phyloP scores from a whole-genome alignment of 1,284 basidiomycete genomes.

The Melanopsichium pennsylvanicum region DNA sequence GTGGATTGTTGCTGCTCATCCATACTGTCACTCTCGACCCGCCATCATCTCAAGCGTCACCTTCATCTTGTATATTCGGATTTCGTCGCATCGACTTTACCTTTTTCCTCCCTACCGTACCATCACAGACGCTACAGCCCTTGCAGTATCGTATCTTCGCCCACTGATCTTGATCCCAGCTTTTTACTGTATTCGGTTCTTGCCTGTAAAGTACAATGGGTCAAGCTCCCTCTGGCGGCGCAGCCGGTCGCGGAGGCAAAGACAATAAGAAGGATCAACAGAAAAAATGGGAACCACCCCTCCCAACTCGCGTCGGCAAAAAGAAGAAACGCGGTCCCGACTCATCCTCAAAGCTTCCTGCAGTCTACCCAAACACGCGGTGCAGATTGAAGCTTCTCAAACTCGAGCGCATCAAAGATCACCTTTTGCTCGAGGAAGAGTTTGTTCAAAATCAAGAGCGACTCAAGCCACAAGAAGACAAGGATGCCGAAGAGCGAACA shows the following conservation, averaged over 20 bases:
- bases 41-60: too few relatives aligned
- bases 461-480: conserved; percentile 77
- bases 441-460: conserved; percentile 93
- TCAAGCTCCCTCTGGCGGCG: conserved; percentile 58
- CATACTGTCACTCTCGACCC: too few relatives aligned
- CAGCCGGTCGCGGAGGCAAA: conserved; percentile 55
- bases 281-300: conserved; percentile 99
- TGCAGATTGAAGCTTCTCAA: conserved; percentile 96
- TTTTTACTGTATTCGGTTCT: too few relatives aligned
- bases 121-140: too few relatives aligned
- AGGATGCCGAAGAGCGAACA: conserved; percentile 92
- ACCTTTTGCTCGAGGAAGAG: conserved; percentile 94
- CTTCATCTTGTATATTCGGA: too few relatives aligned
- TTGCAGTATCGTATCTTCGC: background rate
- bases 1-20: too few relatives aligned
- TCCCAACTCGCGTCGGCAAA: conserved; percentile 96
- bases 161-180: background rate
- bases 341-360: conserved; percentile 87
- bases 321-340: conserved; percentile 90
- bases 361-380: conserved; percentile 92
- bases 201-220: conserved; percentile 38
- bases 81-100: too few relatives aligned
- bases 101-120: too few relatives aligned
- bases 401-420: conserved; percentile 97
- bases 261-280: conserved; percentile 69